Conservation (phyloP, 2,329 filamentous ascomycete genomes). For the Ascochyta clinopodiicola region DNA sequence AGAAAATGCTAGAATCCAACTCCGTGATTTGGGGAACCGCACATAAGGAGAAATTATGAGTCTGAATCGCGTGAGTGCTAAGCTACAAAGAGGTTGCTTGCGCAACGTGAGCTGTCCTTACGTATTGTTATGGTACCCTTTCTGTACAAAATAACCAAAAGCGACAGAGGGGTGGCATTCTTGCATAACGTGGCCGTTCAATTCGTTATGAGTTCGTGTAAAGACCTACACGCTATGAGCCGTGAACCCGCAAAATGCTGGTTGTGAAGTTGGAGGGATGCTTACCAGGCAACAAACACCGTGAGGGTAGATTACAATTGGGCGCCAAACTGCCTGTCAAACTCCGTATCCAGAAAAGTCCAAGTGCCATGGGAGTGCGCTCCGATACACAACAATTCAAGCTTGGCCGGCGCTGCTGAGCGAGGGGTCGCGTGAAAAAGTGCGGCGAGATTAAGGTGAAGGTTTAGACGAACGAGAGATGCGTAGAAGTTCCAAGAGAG, state of each 20-base stretch:
- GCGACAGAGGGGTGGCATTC: conserved; percentile 7
- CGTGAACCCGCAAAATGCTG: conserved; percentile 7
- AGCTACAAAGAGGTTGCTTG: not conserved
- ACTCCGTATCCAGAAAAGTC: not conserved
- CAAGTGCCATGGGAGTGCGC: not conserved
- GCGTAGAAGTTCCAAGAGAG: not conserved
- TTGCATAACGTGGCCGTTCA: conserved; percentile 2
- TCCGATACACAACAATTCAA: conserved; percentile 1
- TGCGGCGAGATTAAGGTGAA: not conserved
- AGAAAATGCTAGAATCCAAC: conserved; percentile 1
- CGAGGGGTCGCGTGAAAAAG: not conserved
- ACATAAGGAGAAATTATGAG: conserved; percentile 1
- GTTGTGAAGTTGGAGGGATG: conserved; percentile 1
- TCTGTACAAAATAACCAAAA: conserved; percentile 3
- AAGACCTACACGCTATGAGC: conserved; percentile 12
- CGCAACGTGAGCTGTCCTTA: conserved; percentile 8
- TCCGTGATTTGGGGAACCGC: not conserved
- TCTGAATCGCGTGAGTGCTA: conserved; percentile 8
- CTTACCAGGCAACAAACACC: conserved; percentile 5
- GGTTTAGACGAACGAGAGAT: not conserved
- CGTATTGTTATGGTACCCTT: not conserved
- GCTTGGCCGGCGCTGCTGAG: not conserved
- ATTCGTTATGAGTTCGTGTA: conserved; percentile 3
- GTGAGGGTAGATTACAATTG: not conserved
- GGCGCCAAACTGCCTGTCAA: not conserved